Evolutionary conservation across 23 red algal species (phyloP), one percentile per base, ranked within the genome.

Genomic region (Gracilariopsis chorda): DNA sequence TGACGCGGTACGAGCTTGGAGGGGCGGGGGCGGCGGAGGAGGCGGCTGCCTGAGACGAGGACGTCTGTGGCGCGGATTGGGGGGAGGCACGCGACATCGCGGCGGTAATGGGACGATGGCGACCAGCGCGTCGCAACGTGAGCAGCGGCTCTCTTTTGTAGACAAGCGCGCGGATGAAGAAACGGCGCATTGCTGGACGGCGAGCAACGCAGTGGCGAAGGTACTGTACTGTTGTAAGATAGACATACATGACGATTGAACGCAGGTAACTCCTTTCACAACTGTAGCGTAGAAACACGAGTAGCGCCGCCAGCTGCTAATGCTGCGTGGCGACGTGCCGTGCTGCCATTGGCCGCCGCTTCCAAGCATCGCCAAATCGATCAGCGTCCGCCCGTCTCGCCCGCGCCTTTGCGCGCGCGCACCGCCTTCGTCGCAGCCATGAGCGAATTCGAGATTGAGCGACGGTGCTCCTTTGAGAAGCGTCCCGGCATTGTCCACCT

Each of bases 391-490:
- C n/a, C 4, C 4, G 28, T 58, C 14, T 9, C 7, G 16, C 16
- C 28, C 14, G 6, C 53, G n/a, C 4, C n/a, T 19, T 19, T 58
- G 4, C 53, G 53, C 4, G 11, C 7, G 13, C 34, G 57, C 57
- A 62, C 23, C 21, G n/a, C n/a, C n/a, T n/a, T n/a, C n/a, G n/a
- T 62, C 21, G 21, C 57, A 36, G 14, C 32, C 6, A 68, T 68
- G 62, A 43, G 39, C 9, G 84, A 88, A 4, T 88, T 58, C 41
- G 84, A 88, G 49, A 88, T 88, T 11, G 84, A 88, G 84, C 84
- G 84, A 19, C 63, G 69, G 39, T 74, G 67, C 67, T 14, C 69
- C 8, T 74, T 53, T 39, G 84, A 77, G 51, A 88, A 88, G 35
- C 63, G 65, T 9, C 84, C 67, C 23, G 84, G 84, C 11, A 88